Base-by-base conservation (phyloP, 768 basidiomycete species). In the Kwoniella sp. region DNA sequence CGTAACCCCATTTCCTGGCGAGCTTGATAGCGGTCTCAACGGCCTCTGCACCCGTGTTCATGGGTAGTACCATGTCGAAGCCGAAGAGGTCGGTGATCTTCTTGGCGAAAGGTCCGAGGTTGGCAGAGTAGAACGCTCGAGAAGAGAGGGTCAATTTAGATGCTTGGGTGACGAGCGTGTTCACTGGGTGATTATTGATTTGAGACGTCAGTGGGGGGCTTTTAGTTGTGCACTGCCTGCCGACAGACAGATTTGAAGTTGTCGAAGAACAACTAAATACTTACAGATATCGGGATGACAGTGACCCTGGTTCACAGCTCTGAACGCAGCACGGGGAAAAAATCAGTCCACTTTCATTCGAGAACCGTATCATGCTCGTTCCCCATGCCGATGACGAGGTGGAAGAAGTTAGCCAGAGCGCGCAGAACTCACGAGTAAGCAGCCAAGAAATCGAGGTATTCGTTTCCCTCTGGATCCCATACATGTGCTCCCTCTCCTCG, bases 1-100 rank as follows among this genome's bases (percentile, higher is more conserved):
- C 85, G 82, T 98, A 97, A 1, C 90, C 95, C 96, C 96, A 98
- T 83, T 97, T 97, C 71, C 96, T 83, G 0, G 96, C 89, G 20
- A 98, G 85, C 85, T 99, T 99, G 79, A 99, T 81, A n/a, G 89
- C 87, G 0, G 94, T 96, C 83, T 99, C 96, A 60, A 98, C 96
- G 8, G 96, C 96, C 77, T 99, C 96, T 0, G 93, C 93, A 52
- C 95, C 95, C 0, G 95, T 98, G 85, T 99, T 99, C 93, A 98
- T 96, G 25, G 95, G 94, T 9, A 98, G 84, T 1, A 96, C 92
- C 88, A 93, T 93, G 68, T 95, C 94, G 80, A 90, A 97, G 13
- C 89, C 89, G 76, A 95, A 93, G 82, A 90, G 86, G 64, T 86
- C 83, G 1, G 90, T 92, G 65, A 97, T 84, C 79, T 87, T 86